Base-by-base conservation (phyloP, 140 eudicot genomes). In the Erigeron philadelphicus region DNA sequence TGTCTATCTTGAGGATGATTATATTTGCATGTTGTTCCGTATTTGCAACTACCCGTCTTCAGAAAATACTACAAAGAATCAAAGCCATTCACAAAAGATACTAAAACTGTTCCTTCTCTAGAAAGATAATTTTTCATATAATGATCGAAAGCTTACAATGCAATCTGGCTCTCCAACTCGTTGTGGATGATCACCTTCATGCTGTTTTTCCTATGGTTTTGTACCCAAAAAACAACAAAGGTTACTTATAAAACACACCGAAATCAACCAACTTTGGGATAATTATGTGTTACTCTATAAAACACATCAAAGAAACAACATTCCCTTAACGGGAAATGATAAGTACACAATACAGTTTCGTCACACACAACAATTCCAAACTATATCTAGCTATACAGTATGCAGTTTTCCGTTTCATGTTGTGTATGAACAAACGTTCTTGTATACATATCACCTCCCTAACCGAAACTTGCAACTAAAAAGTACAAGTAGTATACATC, bases 21-120 rank as follows among this genome's bases (percentile, higher is more conserved):
- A 77, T 84, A 92, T 81, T 83, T 92, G 84, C 98, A 92, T 18
- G 93, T 70, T 16, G 93, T 72, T 69, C 96, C 98, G 69, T 78
- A 92, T 76, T 84, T 92, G 85, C 98, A 92, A 48, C 88, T 82
- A 12, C 98, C 98, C 64, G 96, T 92, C 81, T 84, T 92, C 13
- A 92, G 61, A 80, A 78, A 92, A 76, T 83, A 83, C 98, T 92
- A 88, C 76, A 71, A 84, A 77, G 44, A 52, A 70, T 75, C 1
- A 13, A 63, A 63, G 9, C 38, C 7, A 42, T 9, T 10, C 68
- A 53, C 4, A 4, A 16, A 15, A 53, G 23, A 53, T 1, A 53
- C 16, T 6, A 53, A 53, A 15, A 53, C 18, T 0, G 83, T 8
- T 23, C 3, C 16, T 57, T 21, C 23, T 9, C 8, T 7, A 11